Evolutionary conservation across 768 basidiomycete genomes (phyloP), one percentile per base, ranked within the genome.

Genomic region (Tylopilus vinaceipallidus): DNA sequence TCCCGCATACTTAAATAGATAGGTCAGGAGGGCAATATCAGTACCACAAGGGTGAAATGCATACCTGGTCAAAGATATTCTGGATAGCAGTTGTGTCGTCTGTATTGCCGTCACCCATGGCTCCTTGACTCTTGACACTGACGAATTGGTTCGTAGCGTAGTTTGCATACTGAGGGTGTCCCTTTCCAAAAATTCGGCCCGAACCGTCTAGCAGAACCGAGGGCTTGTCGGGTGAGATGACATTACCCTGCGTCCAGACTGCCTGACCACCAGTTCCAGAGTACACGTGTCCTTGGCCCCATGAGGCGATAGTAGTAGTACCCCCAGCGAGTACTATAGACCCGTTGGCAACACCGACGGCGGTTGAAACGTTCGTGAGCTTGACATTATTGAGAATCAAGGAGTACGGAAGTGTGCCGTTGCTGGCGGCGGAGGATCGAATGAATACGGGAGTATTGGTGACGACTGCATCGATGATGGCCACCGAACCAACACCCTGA

Each of bases 261-360:
- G 68, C 70, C 3, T 65, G 62, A 2, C 71, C 52, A 38, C 68
- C 73, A 4, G 76, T 75, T 26, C 87, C 87, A 0, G 67, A 71
- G 65, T 77, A 91, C 13, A 83, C 71, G 56, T 90, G 79, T 33
- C 89, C 89, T 65, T 91, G 87, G 4, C 70, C 86, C 89, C 88
- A 91, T 4, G 82, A 80, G 0, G 65, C 56, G 33, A 71, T 71
- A 14, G 56, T 64, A 17, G 45, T 64, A 3, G 66, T 68, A 16
- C 71, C 73, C 9, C 74, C 73, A 0, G 56, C 44, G 11, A 78
- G 64, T 9, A 75, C 54, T 2, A 62, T 66, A 9, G 35, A 54
- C 7, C 73, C 72, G 27, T 56, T 51, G 6, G 53, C 69, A 11
- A 43, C 26, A 10, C 63, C 69, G 14, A 78, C 66, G 10, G 70